Percentiles rank a stretch among this genome's conserved stretches.
phyloP scores from a whole-genome alignment of 1,139 yeast genomes.

The Candida pseudoviswanathii region DNA sequence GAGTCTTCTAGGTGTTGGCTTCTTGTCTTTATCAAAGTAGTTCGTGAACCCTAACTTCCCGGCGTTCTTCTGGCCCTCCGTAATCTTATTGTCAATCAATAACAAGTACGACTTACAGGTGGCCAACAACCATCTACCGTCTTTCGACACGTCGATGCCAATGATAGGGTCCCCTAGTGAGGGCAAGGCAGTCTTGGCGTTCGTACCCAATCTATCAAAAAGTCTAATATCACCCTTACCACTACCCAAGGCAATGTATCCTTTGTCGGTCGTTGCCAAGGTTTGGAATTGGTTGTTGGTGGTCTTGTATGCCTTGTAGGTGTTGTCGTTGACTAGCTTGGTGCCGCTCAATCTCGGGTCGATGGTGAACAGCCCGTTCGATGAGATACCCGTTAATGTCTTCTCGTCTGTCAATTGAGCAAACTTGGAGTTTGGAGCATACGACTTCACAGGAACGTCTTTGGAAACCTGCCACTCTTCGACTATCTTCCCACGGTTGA shows the following conservation, averaged over 20 bases:
- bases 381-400: slow-evolving; percentile 70
- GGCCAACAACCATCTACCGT: slow-evolving; percentile 81
- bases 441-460: slow-evolving; percentile 50
- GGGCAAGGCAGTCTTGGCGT: slow-evolving; percentile 78
- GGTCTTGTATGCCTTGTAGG: slow-evolving; percentile 47
- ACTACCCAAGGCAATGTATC: slow-evolving; percentile 77
- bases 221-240: slow-evolving; percentile 73
- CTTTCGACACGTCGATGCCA: slow-evolving; percentile 72
- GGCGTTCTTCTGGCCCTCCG: slow-evolving; percentile 57
- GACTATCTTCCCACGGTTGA: slow-evolving; percentile 75
- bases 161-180: slow-evolving; percentile 75
- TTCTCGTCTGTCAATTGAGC: slow-evolving; percentile 74
- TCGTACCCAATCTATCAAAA: slow-evolving; percentile 68
- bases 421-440: slow-evolving; percentile 71
- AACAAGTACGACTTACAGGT: slow-evolving; percentile 74
- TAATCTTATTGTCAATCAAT: slow-evolving; percentile 65
- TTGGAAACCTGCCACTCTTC: slow-evolving; percentile 73
- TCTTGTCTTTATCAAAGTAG: slow-evolving; percentile 63
- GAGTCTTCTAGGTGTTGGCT: slow-evolving; percentile 71
- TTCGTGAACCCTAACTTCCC: slow-evolving; percentile 67
- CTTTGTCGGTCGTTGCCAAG: slow-evolving; percentile 71
- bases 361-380: slow-evolving; percentile 65
- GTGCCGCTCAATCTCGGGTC: slow-evolving; percentile 71
- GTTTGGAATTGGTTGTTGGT: slow-evolving; percentile 60
- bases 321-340: slow-evolving; percentile 53